A percentile compares a stretch with the other conserved stretches of the same genome.
phyloP scores from a whole-genome alignment of 176 grass and related monocot species.

The Sorghum bicolor region DNA sequence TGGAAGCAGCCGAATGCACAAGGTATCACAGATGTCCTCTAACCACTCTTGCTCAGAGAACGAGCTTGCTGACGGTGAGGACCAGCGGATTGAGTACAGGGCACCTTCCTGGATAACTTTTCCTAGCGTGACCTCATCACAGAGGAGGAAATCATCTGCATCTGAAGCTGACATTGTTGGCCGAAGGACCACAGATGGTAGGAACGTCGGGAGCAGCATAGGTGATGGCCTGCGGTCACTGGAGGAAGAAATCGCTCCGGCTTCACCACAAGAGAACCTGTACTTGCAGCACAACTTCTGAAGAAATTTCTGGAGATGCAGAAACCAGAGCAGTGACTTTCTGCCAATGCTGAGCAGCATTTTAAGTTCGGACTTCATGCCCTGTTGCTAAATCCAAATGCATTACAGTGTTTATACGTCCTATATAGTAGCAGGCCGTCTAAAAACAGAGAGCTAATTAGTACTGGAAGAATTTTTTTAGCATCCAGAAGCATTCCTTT shows the following conservation, averaged over 20 bases:
- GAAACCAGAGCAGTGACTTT: background rate
- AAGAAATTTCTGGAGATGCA: conserved; percentile 34
- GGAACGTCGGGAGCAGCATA: conserved; percentile 52
- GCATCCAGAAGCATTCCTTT: conserved; percentile 29
- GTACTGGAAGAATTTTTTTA: conserved; percentile 24
- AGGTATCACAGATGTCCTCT: conserved; percentile 88
- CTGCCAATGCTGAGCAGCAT: background rate
- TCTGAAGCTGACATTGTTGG: conserved; percentile 83
- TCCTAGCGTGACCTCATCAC: conserved; percentile 90
- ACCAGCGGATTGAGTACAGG: conserved; percentile 75
- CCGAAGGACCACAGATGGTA: conserved; percentile 66
- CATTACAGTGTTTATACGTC: background rate
- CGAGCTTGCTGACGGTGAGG: conserved; percentile 66
- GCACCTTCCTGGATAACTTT: conserved; percentile 98
- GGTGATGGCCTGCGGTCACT: conserved; percentile 73
- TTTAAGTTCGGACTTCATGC: conserved; percentile 12
- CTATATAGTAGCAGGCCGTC: background rate
- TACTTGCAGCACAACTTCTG: conserved; percentile 99
- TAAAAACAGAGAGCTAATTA: conserved; percentile 17
- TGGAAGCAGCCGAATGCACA: conserved; percentile 89
- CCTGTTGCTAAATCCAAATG: conserved; percentile 33
- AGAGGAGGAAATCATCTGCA: conserved; percentile 90
- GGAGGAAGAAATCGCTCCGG: conserved; percentile 91
- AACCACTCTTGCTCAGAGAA: conserved; percentile 95
- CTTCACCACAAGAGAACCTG: conserved; percentile 79